A percentile compares a stretch with the other conserved stretches of the same genome.
These are phyloP conservation scores for Schwanniomyces vanrijiae DNA, from an alignment of 805 yeast species.

Conservation along the genomic window DNA sequence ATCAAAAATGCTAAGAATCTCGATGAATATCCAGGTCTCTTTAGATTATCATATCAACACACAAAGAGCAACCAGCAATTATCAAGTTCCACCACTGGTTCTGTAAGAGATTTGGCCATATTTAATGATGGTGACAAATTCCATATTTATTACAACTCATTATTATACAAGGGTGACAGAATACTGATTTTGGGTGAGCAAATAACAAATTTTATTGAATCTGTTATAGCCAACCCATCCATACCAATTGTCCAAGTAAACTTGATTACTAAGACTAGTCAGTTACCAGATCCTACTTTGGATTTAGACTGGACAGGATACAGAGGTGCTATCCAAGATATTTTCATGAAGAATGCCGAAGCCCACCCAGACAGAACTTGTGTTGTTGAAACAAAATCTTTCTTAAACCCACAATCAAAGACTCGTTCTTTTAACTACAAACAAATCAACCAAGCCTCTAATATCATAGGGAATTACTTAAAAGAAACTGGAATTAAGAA, in stretches of 20 bases:
- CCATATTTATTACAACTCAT: conserved; percentile 66
- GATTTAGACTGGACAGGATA: conserved; percentile 89
- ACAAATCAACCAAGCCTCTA: conserved; percentile 91
- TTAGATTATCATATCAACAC: conserved; percentile 59
- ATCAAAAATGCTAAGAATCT: conserved; percentile 50
- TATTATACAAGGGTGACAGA: conserved; percentile 71
- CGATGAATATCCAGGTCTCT: conserved; percentile 62
- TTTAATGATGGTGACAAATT: conserved; percentile 35
- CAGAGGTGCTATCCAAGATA: conserved; percentile 96
- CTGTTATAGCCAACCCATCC: conserved; percentile 35
- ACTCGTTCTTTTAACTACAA: conserved; percentile 78
- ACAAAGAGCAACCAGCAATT: conserved; percentile 38
- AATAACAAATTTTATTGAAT: conserved; percentile 50
- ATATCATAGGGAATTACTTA: conserved; percentile 87
- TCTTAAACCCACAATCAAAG: conserved; percentile 49
- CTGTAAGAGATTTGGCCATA: conserved; percentile 64
- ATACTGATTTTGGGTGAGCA: conserved; percentile 72
- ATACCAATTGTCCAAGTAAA: conserved; percentile 57
- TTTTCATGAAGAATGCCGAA: conserved; percentile 83
- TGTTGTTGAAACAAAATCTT: conserved; percentile 87
- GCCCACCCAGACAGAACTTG: conserved; percentile 84
- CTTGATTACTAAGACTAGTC: conserved; percentile 59
- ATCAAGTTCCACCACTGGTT: conserved; percentile 49
- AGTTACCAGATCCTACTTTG: conserved; percentile 83
- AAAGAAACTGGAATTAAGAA: conserved; percentile 75